Percentiles rank a stretch among this genome's conserved stretches.
phyloP scores from a whole-genome alignment of 1,139 yeast genomes.

The Citeromyces hawaiiensis region DNA sequence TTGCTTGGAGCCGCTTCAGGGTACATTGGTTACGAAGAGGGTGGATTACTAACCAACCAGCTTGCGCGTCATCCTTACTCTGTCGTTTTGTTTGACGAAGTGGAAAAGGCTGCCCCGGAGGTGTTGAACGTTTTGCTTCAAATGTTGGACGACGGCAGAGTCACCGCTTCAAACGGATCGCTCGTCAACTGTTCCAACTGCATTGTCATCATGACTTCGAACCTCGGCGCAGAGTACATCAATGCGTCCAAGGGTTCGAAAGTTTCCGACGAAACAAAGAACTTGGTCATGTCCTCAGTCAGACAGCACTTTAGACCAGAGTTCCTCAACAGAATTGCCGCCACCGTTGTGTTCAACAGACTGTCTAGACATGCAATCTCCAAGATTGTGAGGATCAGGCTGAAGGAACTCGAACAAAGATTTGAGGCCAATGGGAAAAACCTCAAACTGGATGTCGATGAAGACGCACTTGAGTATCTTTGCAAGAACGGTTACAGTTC shows the following conservation, averaged over 20 bases:
- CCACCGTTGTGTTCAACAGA: constrained; percentile 85
- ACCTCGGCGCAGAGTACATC: constrained; percentile 88
- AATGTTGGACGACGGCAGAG: constrained; percentile 91
- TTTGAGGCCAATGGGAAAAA: constrained; percentile 76
- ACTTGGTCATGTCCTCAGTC: constrained; percentile 76
- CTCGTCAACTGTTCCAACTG: constrained; percentile 86
- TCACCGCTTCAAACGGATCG: constrained; percentile 89
- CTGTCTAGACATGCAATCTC: constrained; percentile 83
- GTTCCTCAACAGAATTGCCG: constrained; percentile 88
- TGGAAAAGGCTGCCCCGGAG: constrained; percentile 98
- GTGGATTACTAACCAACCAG: constrained; percentile 91
- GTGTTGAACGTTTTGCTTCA: constrained; percentile 86
- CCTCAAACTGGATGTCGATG: constrained; percentile 54
- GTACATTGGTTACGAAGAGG: constrained; percentile 95
- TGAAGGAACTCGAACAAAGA: constrained; percentile 73
- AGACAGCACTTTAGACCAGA: constrained; percentile 92
- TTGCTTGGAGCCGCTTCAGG: constrained; percentile 97
- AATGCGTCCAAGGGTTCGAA: constrained; percentile 53
- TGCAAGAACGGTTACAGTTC: constrained; percentile 80
- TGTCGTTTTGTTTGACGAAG: constrained; percentile 89
- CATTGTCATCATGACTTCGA: constrained; percentile 92
- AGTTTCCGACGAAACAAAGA: constrained; percentile 54
- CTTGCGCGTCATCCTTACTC: constrained; percentile 87
- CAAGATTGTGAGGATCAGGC: constrained; percentile 78
- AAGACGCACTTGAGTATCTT: constrained; percentile 68